Conservation (phyloP, 257 asterid genomes). For the Ophiorrhiza pumila region DNA sequence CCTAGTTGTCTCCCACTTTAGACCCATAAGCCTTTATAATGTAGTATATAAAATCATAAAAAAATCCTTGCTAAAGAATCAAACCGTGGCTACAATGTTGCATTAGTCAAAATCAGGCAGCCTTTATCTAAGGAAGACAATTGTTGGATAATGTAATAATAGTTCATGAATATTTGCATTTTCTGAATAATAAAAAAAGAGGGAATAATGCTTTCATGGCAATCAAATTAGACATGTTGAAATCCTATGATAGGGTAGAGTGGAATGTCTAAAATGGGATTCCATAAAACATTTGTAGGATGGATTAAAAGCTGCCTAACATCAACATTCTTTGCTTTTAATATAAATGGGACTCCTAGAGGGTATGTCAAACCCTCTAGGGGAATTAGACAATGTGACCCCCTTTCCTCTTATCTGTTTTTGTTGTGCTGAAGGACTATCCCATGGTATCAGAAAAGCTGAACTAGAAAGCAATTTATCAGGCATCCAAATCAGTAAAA, state of each 20-base stretch:
- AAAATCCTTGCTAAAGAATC: neutral
- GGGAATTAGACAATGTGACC: too few relatives aligned
- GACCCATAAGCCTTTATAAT: neutral
- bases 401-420: too few relatives aligned
- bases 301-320: too few relatives aligned
- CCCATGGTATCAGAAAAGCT: too few relatives aligned
- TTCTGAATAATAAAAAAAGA: neutral
- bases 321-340: too few relatives aligned
- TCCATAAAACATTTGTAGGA: neutral
- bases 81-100: neutral
- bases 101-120: neutral
- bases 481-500: too few relatives aligned
- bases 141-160: neutral
- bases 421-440: too few relatives aligned
- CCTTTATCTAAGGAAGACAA: neutral
- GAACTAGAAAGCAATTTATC: too few relatives aligned
- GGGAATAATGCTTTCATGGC: neutral
- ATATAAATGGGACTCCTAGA: too few relatives aligned
- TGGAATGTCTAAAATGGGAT: neutral
- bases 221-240: neutral
- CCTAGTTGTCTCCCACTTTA: accelerated
- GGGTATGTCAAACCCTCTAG: too few relatives aligned
- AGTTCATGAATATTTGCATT: neutral
- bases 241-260: neutral
- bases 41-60: neutral